Base-by-base conservation (phyloP, 176 grass and related monocot genomes). In the Cocos nucifera region DNA sequence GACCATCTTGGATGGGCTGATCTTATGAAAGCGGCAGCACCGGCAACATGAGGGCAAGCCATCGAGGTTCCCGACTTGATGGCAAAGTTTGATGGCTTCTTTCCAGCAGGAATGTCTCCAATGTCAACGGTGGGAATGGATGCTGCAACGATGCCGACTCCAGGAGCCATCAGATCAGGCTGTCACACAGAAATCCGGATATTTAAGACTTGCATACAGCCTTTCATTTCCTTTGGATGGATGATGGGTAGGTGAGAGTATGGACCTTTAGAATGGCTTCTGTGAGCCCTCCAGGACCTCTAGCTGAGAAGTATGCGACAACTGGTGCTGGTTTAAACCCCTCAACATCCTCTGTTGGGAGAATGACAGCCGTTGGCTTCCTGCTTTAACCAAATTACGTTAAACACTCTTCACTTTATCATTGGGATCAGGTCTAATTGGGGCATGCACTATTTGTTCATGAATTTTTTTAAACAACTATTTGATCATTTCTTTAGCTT, bases 131-230 rank as follows among this genome's bases (percentile, higher is more conserved):
- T 73, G 17, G 87, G 87, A 22, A 91, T 83, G 6, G 84, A 64
- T 18, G 93, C 70, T 1, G 93, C 87, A 24, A 97, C 69, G 73
- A 97, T 97, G 81, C 87, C 75, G 5, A 91, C 93, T 22, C 93
- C 93, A 2, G 93, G 93, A 30, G 87, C 93, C 93, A 91, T 97
- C 53, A 97, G 62, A 70, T 97, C 93, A 61, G 93, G 93, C 93
- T 97, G 80, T 58, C 66, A 48, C 44, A 19, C 18, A 50, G 30
- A 29, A 17, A 49, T 15, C 21, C 4, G 52, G 20, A 59, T 50
- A 8, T 18, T 19, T 58, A 20, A 59, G 58, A 7, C 19, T 61
- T 56, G 4, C 12, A 2, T 17, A 27, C 7, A 12, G 54, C 0
- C 53, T 15, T 17, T 32, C 7, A 4, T 54, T 6, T 18, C 18